Base-by-base conservation (phyloP, 768 basidiomycete species). In the Lactarius trivialis region DNA sequence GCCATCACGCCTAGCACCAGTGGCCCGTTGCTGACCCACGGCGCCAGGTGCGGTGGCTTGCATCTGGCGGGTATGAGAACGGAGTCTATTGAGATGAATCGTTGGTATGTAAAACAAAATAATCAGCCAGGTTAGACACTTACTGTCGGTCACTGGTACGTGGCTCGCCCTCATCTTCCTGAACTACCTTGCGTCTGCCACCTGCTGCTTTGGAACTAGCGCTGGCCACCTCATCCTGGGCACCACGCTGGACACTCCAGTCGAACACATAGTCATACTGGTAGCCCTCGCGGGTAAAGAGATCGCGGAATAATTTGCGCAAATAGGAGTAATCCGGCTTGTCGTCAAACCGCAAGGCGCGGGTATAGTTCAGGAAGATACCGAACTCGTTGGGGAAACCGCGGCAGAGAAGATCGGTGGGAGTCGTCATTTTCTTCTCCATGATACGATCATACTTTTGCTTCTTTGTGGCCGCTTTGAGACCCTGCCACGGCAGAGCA, bases 401-500 rank as follows among this genome's bases (percentile, higher is more conserved):
- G 68, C 96, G 94, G 80, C 96, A 98, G 32, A 99, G 85, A 61
- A 96, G 81, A 73, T 98, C 94, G 55, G 92, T 95, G 15, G 94
- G 92, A 0, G 94, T 97, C 39, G 97, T 98, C 94, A 99, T 98
- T 85, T 99, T 99, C 85, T 99, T 99, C 79, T 99, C 97, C 97
- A 99, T 99, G 79, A 99, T 99, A 64, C 97, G 89, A 77, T 98
- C 97, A 76, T 98, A 98, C 80, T 99, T 99, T 82, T 99, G 97
- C 85, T 99, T 99, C 92, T 99, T 99, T 63, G 97, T 99, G 43
- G 96, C 96, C 63, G 97, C 97, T 80, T 99, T 99, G 73, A 99
- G 85, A 63, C 97, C 97, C 76, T 99, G 97, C 96, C 96, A 99
- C 34, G 96, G 96, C 49, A 99, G 85, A 60, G 93, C 89, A 54